These are phyloP conservation scores for Candida germanica DNA, from an alignment of 805 yeast species.

Conservation along the genomic window DNA sequence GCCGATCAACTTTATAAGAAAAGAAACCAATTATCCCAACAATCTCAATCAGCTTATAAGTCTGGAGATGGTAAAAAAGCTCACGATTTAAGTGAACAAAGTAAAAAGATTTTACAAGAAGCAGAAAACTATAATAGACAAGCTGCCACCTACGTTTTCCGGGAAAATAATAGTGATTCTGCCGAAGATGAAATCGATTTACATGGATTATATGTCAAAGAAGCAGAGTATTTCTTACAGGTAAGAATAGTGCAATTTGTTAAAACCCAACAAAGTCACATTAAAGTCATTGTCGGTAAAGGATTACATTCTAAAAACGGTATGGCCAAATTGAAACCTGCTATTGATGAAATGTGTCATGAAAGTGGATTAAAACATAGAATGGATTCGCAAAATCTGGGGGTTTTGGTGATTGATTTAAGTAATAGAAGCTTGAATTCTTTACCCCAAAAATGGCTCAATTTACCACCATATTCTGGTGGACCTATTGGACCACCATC, in stretches of 20 bases:
- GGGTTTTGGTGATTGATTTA: constrained; percentile 74
- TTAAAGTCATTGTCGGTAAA: constrained; percentile 89
- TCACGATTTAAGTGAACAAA: constrained; percentile 64
- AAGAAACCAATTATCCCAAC: constrained; percentile 51
- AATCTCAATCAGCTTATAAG: constrained; percentile 77
- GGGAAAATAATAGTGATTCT: constrained; percentile 86
- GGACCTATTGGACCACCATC: constrained; percentile 22
- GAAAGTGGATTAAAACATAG: constrained; percentile 60
- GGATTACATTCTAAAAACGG: constrained; percentile 83
- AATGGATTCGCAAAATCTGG: constrained; percentile 70
- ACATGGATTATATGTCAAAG: constrained; percentile 88
- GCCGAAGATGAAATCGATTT: constrained; percentile 83
- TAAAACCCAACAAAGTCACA: constrained; percentile 53
- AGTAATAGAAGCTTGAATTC: constrained; percentile 21
- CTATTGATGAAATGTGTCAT: constrained; percentile 72
- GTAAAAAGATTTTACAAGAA: constrained; percentile 54
- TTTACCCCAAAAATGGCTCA: constrained; percentile 33
- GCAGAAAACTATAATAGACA: constrained; percentile 70
- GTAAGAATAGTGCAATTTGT: constrained; percentile 68
- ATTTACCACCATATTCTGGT: constrained; percentile 8
- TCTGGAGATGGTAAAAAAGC: constrained; percentile 74
- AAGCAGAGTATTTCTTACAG: constrained; percentile 76
- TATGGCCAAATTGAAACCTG: constrained; percentile 85
- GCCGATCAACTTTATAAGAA: constrained; percentile 68
- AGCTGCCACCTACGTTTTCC: constrained; percentile 89